These are phyloP conservation scores for Penicillium janthinellum DNA, from an alignment of 2,329 filamentous ascomycete genomes.

Conservation along the genomic window DNA sequence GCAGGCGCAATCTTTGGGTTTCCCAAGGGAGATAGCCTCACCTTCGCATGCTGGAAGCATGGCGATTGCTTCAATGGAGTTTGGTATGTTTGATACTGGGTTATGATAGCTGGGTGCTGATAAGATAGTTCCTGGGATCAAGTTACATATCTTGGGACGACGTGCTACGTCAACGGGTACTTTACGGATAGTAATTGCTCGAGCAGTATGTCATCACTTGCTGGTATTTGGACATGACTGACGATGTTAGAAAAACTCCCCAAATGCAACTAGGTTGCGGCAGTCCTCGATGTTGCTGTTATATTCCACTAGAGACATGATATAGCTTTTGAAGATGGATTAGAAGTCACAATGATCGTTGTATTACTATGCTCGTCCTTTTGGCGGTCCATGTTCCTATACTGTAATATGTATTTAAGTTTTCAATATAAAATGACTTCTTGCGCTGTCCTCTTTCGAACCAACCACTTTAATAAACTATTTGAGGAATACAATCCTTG, in stretches of 20 bases:
- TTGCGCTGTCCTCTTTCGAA: neutral
- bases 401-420: neutral
- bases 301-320: constrained; percentile 2
- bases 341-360: constrained; percentile 6
- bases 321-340: constrained; percentile 4
- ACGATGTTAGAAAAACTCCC: constrained; percentile 10
- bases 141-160: constrained; percentile 12
- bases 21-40: constrained; percentile 5
- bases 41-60: constrained; percentile 12
- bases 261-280: constrained; percentile 5
- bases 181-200: constrained; percentile 18
- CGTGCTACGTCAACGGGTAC: constrained; percentile 16
- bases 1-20: constrained; percentile 13
- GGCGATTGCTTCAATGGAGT: constrained; percentile 14
- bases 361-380: constrained; percentile 4
- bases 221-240: constrained; percentile 8
- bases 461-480: constrained; percentile 1
- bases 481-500: too few relatives aligned
- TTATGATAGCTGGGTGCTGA: constrained; percentile 5
- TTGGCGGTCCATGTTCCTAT: neutral
- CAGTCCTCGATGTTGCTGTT: neutral
- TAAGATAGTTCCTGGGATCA: constrained; percentile 14
- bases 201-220: constrained; percentile 11
- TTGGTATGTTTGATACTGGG: constrained; percentile 7
- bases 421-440: neutral